Evolutionary conservation across 495 filamentous ascomycete species (phyloP).

Genomic region (Penicillium flavigenum): DNA sequence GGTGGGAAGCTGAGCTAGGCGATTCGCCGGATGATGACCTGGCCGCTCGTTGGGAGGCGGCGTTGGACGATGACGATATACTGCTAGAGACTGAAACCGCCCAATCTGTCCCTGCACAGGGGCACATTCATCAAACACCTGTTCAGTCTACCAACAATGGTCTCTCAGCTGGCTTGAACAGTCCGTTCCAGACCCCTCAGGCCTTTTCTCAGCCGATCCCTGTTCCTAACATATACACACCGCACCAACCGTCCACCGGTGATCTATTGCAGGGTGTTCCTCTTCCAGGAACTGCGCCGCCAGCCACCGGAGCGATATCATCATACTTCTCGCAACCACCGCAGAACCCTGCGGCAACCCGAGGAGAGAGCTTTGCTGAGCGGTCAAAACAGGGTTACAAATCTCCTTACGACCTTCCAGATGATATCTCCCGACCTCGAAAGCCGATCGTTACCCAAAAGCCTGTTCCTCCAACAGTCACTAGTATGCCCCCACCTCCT

Average conservation of each 20-base stretch:
- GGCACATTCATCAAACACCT: constrained; percentile 16
- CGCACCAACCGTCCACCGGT: constrained; percentile 47
- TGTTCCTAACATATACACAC: constrained; percentile 34
- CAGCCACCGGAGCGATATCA: constrained; percentile 35
- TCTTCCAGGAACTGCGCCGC: constrained; percentile 25
- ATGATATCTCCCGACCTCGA: constrained; percentile 73
- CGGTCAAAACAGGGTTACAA: constrained; percentile 87
- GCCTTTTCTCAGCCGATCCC: constrained; percentile 21
- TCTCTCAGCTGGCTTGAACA: constrained; percentile 23
- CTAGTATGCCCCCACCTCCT: constrained; percentile 42
- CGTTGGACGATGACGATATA: constrained; percentile 79
- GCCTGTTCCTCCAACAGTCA: constrained; percentile 27
- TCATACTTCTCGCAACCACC: constrained; percentile 44
- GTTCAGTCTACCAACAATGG: constrained; percentile 11
- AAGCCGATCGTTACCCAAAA: constrained; percentile 49
- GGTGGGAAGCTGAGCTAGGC: constrained; percentile 79
- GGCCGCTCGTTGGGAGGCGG: constrained; percentile 79
- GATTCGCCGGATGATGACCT: constrained; percentile 61
- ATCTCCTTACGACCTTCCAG: constrained; percentile 92
- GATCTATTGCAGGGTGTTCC: constrained; percentile 38
- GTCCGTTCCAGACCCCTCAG: constrained; percentile 37
- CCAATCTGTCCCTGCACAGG: constrained; percentile 32
- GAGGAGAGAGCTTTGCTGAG: constrained; percentile 76
- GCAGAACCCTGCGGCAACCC: constrained; percentile 36
- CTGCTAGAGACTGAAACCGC: constrained; percentile 61